Percentiles rank a stretch among this genome's conserved stretches.
Conservation (phyloP, 805 yeast genomes). For the Kazachstania psychrophila region DNA sequence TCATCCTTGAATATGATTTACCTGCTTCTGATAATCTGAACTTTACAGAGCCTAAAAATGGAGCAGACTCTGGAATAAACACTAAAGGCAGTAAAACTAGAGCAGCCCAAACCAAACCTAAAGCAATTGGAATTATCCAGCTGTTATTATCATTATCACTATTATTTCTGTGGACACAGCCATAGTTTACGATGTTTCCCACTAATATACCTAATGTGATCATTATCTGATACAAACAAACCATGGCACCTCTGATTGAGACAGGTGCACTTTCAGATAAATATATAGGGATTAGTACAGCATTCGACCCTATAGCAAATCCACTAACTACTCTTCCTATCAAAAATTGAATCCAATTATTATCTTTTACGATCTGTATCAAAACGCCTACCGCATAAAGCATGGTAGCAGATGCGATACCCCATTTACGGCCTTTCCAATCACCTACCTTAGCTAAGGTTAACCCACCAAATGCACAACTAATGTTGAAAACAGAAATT, state of each 20-base stretch:
- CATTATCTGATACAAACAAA: conserved; percentile 53
- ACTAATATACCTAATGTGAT: conserved; percentile 57
- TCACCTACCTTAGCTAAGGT: conserved; percentile 52
- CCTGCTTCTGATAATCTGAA: conserved; percentile 45
- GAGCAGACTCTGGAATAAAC: conserved; percentile 61
- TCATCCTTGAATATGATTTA: conserved; percentile 43
- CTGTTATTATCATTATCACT: conserved; percentile 26
- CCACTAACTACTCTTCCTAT: conserved; percentile 65
- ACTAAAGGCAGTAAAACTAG: conserved; percentile 52
- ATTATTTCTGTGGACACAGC: conserved; percentile 32
- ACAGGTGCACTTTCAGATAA: conserved; percentile 61
- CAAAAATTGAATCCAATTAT: conserved; percentile 52
- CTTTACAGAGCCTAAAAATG: conserved; percentile 43
- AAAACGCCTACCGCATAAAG: conserved; percentile 51
- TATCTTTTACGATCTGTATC: conserved; percentile 45
- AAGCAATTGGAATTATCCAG: conserved; percentile 61
- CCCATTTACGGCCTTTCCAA: conserved; percentile 49
- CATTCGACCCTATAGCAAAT: conserved; percentile 60
- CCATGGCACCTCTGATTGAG: conserved; percentile 56
- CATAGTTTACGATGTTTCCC: conserved; percentile 56
- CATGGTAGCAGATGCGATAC: conserved; percentile 44
- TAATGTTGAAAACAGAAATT: conserved; percentile 52
- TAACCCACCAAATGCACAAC: conserved; percentile 64
- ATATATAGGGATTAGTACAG: conserved; percentile 66
- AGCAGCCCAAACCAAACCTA: conserved; percentile 34